Base-by-base conservation (phyloP, 78 protist genomes). In the Planoprotostelium fungivorum region DNA sequence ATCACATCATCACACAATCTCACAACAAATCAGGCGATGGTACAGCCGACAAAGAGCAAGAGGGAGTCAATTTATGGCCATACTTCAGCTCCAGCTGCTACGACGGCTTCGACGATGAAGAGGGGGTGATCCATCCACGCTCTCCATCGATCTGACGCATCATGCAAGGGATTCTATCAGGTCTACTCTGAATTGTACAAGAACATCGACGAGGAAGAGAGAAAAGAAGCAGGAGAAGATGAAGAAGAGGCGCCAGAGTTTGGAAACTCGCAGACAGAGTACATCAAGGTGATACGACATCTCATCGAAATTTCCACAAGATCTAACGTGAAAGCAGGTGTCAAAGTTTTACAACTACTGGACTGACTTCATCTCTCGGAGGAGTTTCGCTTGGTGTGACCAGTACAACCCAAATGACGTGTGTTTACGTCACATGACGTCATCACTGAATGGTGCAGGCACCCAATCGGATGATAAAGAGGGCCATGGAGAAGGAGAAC, bases 401-500 rank as follows among this genome's bases (percentile, higher is more conserved):
- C 37, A 85, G 38, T 95, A 95, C 90, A 93, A 97, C 38, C 87
- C 91, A 9, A 83, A 85, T 29, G 96, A 94, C 31, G 73, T 51
- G 31, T 51, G 73, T 51, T 51, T 16, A 51, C 5, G 16, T 51
- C 16, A 5, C 73, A 51, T 51, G 73, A 51, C 73, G 73, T 25
- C 5, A 51, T 51, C 16, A 25, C 73, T 51, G 73, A 51, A 25
- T 51, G 73, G 16, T 51, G n/a, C 16, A 51, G 31, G 96, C 94
- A 9, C 93, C 95, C 38, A 88, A 93, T 86, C 84, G 97, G 16
- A 84, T 86, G 85, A 38, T 90, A 29, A 91, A 91, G 86, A 87
- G 98, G 37, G 88, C 91, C 29, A 94, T 95, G 87, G 98, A 95
- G 90, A 93, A 94, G 88, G 97, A 95, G 83, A 97, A 97, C 91